Percentiles rank a stretch among this genome's conserved stretches.
Conservation (phyloP, 2,329 filamentous ascomycete genomes). For the Penicillium olsonii region DNA sequence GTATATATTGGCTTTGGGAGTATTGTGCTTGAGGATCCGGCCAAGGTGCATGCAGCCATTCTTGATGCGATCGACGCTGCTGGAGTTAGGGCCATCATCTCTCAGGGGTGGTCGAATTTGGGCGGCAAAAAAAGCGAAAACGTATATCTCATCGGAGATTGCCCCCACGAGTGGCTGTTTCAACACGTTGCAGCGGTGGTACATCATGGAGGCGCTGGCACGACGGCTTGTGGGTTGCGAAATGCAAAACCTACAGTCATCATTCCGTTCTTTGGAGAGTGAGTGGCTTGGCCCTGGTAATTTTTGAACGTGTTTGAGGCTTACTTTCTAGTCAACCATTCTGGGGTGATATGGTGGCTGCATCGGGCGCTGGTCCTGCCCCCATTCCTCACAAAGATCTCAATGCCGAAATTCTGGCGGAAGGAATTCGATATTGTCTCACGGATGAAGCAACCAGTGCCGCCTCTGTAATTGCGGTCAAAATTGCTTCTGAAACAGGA, state of each 20-base stretch:
- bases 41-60: background rate
- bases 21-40: background rate
- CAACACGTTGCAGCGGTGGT: constrained; percentile 57
- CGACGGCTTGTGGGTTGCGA: constrained; percentile 57
- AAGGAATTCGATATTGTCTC: constrained; percentile 49
- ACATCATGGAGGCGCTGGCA: constrained; percentile 62
- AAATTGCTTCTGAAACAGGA: constrained; percentile 45
- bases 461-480: constrained; percentile 36
- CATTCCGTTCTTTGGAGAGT: constrained; percentile 60
- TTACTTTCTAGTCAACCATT: constrained; percentile 47
- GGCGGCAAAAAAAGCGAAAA: constrained; percentile 32
- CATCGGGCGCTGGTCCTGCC: constrained; percentile 50
- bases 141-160: constrained; percentile 56
- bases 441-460: constrained; percentile 34
- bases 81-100: background rate
- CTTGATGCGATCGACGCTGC: background rate
- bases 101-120: background rate
- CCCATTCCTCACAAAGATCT: constrained; percentile 47
- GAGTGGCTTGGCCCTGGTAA: too few relatives aligned
- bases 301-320: too few relatives aligned
- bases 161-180: constrained; percentile 62
- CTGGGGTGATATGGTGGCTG: constrained; percentile 56
- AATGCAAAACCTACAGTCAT: constrained; percentile 55
- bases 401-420: constrained; percentile 46
- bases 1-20: background rate